Base-by-base conservation (phyloP, 768 basidiomycete genomes). In the Kwoniella newhampshirensis region DNA sequence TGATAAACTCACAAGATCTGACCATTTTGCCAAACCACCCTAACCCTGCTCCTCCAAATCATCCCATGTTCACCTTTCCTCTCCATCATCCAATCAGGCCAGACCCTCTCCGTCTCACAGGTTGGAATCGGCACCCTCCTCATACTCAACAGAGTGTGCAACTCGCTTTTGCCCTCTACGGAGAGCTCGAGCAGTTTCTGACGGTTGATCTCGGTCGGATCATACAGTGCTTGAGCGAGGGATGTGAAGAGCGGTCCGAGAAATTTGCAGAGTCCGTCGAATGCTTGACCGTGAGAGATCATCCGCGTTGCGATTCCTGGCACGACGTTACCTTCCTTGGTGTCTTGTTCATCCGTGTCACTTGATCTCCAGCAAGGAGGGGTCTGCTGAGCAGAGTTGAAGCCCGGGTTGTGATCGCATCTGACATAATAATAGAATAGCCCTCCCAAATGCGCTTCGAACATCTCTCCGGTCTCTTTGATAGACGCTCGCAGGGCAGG, bases 381-480 rank as follows among this genome's bases (percentile, higher is more conserved):
- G 6, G 6, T 13, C 32, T 32, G 32, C 7, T 32, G 7, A 13
- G 13, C 7, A 32, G 6, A 32, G 32, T 32, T 6, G 7, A 6
- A 6, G 7, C 32, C 32, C 32, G 6, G 7, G 13, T 27, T 17
- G 25, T 28, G 13, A 13, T n/a, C 41, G 20, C 20, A 6, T 4
- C 13, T 44, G 44, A 46, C 20, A 21, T 55, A 55, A 18, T 43
- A 55, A 26, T 46, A 47, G 13, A 37, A 55, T 6, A 55, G 28
- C 13, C 35, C 54, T 4, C 54, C 54, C 17, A 55, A 21, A 20
- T 55, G 40, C 9, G 37, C 54, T 55, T 39, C 36, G 28, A 47
- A 55, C 44, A 46, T 37, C 30, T 55, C 54, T 3, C 54, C 54
- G 20, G 35, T 35, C 28, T 55, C 54, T 12, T 47, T 27, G 27